Evolutionary conservation across 495 filamentous ascomycete genomes (phyloP).

Genomic region (Jackrogersella multiformis): DNA sequence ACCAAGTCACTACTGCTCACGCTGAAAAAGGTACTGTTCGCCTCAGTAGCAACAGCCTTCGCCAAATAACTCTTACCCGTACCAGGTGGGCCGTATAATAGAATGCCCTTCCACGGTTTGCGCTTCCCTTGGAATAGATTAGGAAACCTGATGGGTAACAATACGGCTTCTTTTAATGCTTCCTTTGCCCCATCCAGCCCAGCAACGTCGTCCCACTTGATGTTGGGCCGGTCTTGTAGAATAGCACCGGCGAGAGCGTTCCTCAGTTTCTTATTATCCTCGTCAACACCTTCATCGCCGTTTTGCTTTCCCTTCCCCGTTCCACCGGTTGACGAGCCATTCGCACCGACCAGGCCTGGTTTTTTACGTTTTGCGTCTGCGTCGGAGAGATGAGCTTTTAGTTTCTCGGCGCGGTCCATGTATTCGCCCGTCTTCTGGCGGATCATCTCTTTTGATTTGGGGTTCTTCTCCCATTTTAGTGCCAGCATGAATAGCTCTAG

Average conservation of each 20-base stretch:
- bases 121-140: constrained; percentile 96
- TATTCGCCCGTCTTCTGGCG: constrained; percentile 91
- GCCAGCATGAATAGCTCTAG: constrained; percentile 97
- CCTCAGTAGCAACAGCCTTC: constrained; percentile 97
- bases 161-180: constrained; percentile 95
- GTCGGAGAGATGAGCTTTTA: constrained; percentile 87
- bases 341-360: constrained; percentile 84
- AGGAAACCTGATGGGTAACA: constrained; percentile 97
- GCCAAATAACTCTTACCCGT: constrained; percentile 97
- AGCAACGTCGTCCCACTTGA: constrained; percentile 98
- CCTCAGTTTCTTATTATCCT: constrained; percentile 93
- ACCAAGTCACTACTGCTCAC: constrained; percentile 97
- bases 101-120: constrained; percentile 97
- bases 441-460: constrained; percentile 95
- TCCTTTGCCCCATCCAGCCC: constrained; percentile 95
- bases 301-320: constrained; percentile 63
- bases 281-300: constrained; percentile 68
- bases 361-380: constrained; percentile 75
- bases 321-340: constrained; percentile 79
- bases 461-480: constrained; percentile 98
- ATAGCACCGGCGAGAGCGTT: constrained; percentile 92
- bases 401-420: constrained; percentile 97
- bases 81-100: constrained; percentile 95
- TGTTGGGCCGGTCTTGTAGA: constrained; percentile 90
- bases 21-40: constrained; percentile 99